Percentiles rank a stretch among this genome's conserved stretches.
phyloP scores from a whole-genome alignment of 192 early-diverging fungal species.

The Pecoramyces ruminantium region DNA sequence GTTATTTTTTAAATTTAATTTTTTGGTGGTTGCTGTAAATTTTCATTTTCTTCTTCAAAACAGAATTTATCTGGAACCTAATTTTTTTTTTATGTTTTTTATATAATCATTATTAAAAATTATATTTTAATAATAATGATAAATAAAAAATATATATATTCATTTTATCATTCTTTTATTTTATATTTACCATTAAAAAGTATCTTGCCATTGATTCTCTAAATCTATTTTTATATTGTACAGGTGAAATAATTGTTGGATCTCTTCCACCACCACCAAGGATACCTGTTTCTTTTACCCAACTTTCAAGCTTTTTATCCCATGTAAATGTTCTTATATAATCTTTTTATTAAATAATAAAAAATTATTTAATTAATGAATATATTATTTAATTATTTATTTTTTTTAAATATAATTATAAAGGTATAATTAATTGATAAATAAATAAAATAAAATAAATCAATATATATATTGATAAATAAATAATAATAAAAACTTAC shows the following conservation, averaged over 20 bases:
- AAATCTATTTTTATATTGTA: conserved; percentile 85
- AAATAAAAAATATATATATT: too few relatives aligned
- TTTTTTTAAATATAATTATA: not conserved
- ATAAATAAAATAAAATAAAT: not conserved
- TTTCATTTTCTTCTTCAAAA: not conserved
- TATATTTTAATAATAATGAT: too few relatives aligned
- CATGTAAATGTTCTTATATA: conserved; percentile 96
- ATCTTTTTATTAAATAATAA: too few relatives aligned
- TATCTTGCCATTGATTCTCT: conserved; percentile 84
- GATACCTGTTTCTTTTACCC: conserved; percentile 89
- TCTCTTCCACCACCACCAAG: conserved; percentile 80
- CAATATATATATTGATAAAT: not conserved
- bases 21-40: not conserved
- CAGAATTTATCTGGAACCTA: not conserved
- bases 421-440: not conserved
- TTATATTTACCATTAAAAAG: conserved; percentile 51
- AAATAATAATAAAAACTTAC: conserved; percentile 16
- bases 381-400: too few relatives aligned
- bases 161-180: too few relatives aligned
- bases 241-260: conserved; percentile 91
- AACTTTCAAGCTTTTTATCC: conserved; percentile 96
- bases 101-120: too few relatives aligned
- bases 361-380: too few relatives aligned
- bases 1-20: not conserved
- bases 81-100: too few relatives aligned